These are phyloP conservation scores for Saitozyma sp. DNA, from an alignment of 768 basidiomycete species.

Conservation along the genomic window DNA sequence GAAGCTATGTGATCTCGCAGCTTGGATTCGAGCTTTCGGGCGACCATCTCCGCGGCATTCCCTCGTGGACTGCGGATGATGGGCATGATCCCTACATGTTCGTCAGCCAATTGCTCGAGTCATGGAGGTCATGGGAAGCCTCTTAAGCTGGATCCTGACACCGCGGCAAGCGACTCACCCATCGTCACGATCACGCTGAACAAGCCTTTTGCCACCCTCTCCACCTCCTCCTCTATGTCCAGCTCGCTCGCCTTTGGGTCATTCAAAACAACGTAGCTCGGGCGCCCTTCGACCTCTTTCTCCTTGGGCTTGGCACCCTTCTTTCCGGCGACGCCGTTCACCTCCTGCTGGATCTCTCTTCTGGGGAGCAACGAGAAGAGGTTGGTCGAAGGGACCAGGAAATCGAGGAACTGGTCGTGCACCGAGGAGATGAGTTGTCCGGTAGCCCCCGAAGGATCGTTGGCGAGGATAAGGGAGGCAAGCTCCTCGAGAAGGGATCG, in stretches of 20 bases:
- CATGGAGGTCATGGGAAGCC: background rate
- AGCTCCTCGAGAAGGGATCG: conserved; percentile 89
- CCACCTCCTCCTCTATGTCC: conserved; percentile 89
- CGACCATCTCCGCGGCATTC: conserved; percentile 99
- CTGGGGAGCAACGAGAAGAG: conserved; percentile 82
- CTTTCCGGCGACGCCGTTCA: conserved; percentile 21
- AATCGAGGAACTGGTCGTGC: conserved; percentile 94
- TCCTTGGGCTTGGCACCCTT: conserved; percentile 27
- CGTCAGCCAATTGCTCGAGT: conserved; percentile 1
- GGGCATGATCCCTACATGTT: conserved; percentile 73
- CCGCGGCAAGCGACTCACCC: conserved; percentile 58
- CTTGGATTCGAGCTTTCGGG: conserved; percentile 87
- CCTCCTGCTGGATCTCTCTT: conserved; percentile 30
- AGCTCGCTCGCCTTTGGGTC: conserved; percentile 85
- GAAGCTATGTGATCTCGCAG: conserved; percentile 78
- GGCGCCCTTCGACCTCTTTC: conserved; percentile 43
- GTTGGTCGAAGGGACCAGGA: conserved; percentile 87
- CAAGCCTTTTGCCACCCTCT: conserved; percentile 82
- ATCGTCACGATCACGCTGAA: conserved; percentile 88
- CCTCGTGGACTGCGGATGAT: conserved; percentile 92
- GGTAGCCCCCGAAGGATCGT: conserved; percentile 36
- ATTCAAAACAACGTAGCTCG: conserved; percentile 84
- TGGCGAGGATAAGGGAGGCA: conserved; percentile 79
- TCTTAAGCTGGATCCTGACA: too few species aligned
- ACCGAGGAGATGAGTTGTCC: conserved; percentile 60